Conservation (phyloP, 2,329 filamentous ascomycete species). For the Thelonectria discophora region DNA sequence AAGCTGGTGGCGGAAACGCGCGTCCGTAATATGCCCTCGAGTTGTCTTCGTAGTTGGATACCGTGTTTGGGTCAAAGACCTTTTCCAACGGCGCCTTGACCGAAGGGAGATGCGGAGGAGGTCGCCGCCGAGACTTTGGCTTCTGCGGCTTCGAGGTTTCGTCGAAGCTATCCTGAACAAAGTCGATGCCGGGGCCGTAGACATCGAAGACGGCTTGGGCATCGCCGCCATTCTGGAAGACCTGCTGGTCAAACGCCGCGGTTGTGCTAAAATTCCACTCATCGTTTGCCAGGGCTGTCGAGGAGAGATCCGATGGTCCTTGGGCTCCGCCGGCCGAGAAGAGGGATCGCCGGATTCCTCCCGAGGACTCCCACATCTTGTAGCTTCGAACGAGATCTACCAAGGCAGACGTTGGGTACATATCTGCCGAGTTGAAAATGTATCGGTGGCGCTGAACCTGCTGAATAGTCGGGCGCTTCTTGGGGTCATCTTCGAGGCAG, state of each 20-base stretch:
- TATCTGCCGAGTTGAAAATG: constrained; percentile 68
- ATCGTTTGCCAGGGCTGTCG: constrained; percentile 60
- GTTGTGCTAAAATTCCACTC: constrained; percentile 76
- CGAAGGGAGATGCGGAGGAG: constrained; percentile 66
- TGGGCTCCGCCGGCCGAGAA: constrained; percentile 69
- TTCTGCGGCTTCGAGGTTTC: constrained; percentile 64
- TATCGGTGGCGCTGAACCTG: constrained; percentile 76
- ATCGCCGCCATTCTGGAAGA: constrained; percentile 61
- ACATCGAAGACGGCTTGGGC: constrained; percentile 68
- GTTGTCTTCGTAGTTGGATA: constrained; percentile 71
- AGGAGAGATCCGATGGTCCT: constrained; percentile 55
- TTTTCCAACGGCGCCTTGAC: constrained; percentile 69
- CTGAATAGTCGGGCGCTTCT: constrained; percentile 74
- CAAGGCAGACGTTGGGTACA: constrained; percentile 71
- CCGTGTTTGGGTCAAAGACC: constrained; percentile 72
- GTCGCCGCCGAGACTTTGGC: constrained; percentile 62
- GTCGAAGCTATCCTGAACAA: constrained; percentile 55
- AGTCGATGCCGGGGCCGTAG: constrained; percentile 67
- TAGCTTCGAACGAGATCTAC: constrained; percentile 75
- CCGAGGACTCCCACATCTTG: constrained; percentile 78
- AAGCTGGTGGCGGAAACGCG: constrained; percentile 49
- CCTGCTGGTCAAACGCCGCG: constrained; percentile 68
- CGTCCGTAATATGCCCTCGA: constrained; percentile 68
- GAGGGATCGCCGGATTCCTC: constrained; percentile 73
- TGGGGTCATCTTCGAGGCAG: constrained; percentile 74